Base-by-base conservation (phyloP, 352 stramenopile genomes). In the Phytophthora pluvialis region DNA sequence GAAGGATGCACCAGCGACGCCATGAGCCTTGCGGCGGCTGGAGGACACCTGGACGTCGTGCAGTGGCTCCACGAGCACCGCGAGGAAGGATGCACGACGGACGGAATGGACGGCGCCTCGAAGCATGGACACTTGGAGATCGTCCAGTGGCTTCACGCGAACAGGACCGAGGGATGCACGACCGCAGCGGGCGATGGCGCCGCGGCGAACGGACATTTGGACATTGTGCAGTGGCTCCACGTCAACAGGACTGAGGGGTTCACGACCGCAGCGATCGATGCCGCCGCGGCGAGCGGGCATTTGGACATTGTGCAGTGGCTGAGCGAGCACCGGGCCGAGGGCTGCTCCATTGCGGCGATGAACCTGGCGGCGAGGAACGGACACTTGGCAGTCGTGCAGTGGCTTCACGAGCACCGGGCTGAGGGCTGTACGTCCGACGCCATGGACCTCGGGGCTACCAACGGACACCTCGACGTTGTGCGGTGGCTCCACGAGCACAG, bases 401-500 rank as follows among this genome's bases (percentile, higher is more conserved):
- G 64, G 64, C 28, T 72, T 13, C 64, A 72, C 52, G 38, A 42
- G 39, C 13, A 67, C 32, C 49, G 64, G 10, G n/a, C 28, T 25
- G 64, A 72, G 25, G 64, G 57, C 38, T 67, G 64, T 21, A 59
- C 64, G 25, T 45, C 57, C 13, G 64, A 67, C 26, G 64, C 57
- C 8, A 72, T 67, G 50, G 64, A 72, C 15, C 52, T 72, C 43
- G 57, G 57, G 4, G 64, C 64, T 11, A 54, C 63, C 2, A 67
- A 76, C 7, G 78, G 78, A 13, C 64, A 86, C 32, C 53, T 89
- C 16, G 33, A 63, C 5, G 64, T 88, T 8, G 55, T 88, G 3
- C 25, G 77, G 48, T 89, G 74, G 73, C 65, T 90, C 13, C 72
- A 90, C 18, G 15, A 15, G 26, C 45, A 82, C 42, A 54, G 55